These are phyloP conservation scores for Benincasa hispida DNA, from an alignment of 306 rosid genomes.

Conservation along the genomic window DNA sequence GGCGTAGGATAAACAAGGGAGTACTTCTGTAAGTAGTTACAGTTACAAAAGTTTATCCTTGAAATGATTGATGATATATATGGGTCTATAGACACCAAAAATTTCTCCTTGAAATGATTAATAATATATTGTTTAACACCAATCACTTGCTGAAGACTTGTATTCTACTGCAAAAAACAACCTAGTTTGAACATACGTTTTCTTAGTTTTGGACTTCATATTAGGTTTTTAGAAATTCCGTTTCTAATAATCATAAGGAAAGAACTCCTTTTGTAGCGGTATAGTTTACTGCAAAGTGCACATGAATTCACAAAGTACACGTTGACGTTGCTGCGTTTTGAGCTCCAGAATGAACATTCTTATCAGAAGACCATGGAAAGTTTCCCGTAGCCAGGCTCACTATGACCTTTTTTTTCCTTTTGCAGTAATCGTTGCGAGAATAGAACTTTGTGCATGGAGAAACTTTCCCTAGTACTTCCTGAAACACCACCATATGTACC, in stretches of 20 bases:
- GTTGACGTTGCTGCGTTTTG: background rate
- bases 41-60: background rate
- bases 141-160: background rate
- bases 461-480: conserved; percentile 88
- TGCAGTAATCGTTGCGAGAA: conserved; percentile 76
- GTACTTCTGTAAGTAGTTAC: conserved; percentile 51
- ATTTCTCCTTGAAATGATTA: background rate
- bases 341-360: background rate
- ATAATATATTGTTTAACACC: background rate
- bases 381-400: background rate
- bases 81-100: background rate
- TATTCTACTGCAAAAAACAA: background rate
- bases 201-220: background rate
- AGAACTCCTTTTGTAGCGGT: background rate
- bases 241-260: background rate
- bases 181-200: background rate
- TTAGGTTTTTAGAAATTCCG: background rate
- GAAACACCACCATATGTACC: conserved; percentile 82
- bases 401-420: background rate
- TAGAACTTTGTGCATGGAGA: conserved; percentile 68
- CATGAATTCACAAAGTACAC: background rate
- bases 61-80: background rate
- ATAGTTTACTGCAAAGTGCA: background rate
- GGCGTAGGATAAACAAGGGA: conserved; percentile 98
- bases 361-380: background rate